Conservation (phyloP, 2,329 filamentous ascomycete genomes). For the Nigrospora osmanthi region DNA sequence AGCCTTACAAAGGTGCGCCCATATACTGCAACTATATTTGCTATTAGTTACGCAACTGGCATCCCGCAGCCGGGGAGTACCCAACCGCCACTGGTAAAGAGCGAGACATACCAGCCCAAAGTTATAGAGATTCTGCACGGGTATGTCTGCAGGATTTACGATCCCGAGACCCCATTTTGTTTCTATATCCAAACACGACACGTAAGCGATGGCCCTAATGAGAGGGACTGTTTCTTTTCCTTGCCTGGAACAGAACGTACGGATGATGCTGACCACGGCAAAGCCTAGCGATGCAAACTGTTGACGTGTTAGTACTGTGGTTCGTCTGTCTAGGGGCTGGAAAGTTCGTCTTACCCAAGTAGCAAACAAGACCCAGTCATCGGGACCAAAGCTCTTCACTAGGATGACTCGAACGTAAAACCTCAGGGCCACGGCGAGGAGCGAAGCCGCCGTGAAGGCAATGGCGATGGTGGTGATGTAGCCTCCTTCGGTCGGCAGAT, state of each 20-base stretch:
- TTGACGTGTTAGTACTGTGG: not conserved
- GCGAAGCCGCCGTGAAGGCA: slow-evolving; percentile 20
- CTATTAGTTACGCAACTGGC: not conserved
- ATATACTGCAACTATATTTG: slow-evolving; percentile 23
- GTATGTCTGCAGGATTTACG: slow-evolving; percentile 24
- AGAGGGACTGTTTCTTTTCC: not conserved
- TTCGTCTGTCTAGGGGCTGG: not conserved
- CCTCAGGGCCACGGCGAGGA: slow-evolving; percentile 21
- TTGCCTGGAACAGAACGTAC: slow-evolving; percentile 15
- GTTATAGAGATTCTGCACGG: slow-evolving; percentile 24
- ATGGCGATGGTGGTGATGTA: slow-evolving; percentile 20
- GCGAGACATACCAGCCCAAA: slow-evolving; percentile 25
- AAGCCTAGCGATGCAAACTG: slow-evolving; percentile 22
- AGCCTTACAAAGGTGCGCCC: slow-evolving; percentile 31
- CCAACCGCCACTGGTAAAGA: not conserved
- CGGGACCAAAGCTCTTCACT: slow-evolving; percentile 25
- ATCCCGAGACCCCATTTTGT: slow-evolving; percentile 35
- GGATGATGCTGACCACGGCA: slow-evolving; percentile 23
- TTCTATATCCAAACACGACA: slow-evolving; percentile 17
- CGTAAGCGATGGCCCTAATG: too few species aligned
- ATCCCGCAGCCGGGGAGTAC: too few species aligned
- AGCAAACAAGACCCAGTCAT: slow-evolving; percentile 22
- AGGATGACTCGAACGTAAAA: slow-evolving; percentile 24
- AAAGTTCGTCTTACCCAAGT: slow-evolving; percentile 15
- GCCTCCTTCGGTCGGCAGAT: slow-evolving; percentile 24